These are phyloP conservation scores for Coemansia sp. DNA, from an alignment of 192 early-diverging fungal species.

Conservation along the genomic window DNA sequence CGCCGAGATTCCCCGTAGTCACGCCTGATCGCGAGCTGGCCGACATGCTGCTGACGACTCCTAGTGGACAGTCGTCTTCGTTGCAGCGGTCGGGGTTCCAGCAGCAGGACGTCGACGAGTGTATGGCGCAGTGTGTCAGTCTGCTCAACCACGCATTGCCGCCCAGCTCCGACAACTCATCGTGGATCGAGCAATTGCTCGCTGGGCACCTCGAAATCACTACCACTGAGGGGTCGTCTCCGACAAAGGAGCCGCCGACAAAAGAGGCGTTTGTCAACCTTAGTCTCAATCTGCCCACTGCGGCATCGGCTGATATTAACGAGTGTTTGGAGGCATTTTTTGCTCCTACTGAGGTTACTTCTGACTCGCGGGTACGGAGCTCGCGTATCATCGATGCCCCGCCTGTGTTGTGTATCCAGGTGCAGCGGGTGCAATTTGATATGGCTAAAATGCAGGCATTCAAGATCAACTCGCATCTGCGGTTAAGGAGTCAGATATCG, in stretches of 20 bases:
- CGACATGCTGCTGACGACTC: conserved; percentile 58
- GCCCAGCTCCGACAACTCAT: conserved; percentile 17
- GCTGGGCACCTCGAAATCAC: conserved; percentile 29
- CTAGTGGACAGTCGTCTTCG: conserved; percentile 7
- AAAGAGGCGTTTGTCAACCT: conserved; percentile 43
- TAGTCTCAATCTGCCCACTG: conserved; percentile 32
- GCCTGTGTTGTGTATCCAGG: conserved; percentile 70
- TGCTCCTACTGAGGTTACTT: conserved; percentile 27
- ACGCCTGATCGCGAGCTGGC: conserved; percentile 62
- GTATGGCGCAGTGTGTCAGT: conserved; percentile 70
- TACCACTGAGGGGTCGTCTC: background rate
- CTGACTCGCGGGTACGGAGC: conserved; percentile 13
- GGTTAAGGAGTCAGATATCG: conserved; percentile 64
- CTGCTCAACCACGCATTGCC: conserved; percentile 65
- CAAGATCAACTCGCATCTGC: conserved; percentile 72
- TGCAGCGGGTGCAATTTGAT: conserved; percentile 75
- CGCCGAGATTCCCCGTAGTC: conserved; percentile 41
- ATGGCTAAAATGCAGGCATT: conserved; percentile 58
- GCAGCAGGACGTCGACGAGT: conserved; percentile 81
- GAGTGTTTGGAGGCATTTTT: conserved; percentile 48
- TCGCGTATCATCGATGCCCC: conserved; percentile 55
- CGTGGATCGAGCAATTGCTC: conserved; percentile 49
- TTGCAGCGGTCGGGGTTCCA: conserved; percentile 14
- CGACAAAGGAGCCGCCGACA: background rate
- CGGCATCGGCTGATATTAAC: conserved; percentile 41